Evolutionary conservation across 148 eudicot genomes (phyloP), one percentile per base, ranked within the genome.

Genomic region (Cornus florida): DNA sequence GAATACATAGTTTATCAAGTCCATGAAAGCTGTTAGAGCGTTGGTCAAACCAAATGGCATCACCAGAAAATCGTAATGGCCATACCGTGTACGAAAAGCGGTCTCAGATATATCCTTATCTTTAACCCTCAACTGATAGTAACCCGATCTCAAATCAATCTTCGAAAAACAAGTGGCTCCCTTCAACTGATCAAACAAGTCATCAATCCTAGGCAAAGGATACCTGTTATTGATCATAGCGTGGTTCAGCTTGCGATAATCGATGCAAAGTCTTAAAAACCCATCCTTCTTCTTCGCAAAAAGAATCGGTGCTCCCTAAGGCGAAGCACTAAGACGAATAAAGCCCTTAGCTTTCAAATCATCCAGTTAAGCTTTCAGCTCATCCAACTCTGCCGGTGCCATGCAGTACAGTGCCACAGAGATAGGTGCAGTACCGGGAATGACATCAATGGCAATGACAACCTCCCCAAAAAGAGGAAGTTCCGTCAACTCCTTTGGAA

Each of bases 201-300:
- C 72, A 48, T 76, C 35, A 0, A 76, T 22, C 57, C 35, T 10
- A 19, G 67, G 67, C 28, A 73, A n/a, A 1, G 76, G 67, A 16
- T 73, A 53, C 7, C 23, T 53, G 28, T 53, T 73, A 13, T 73
- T 73, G 6, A 50, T 56, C 8, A 41, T 56, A 0, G 56, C 33
- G 10, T 56, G 56, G 65, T 73, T 76, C 12, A 75, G 23, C n/a
- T 59, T 10, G 0, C 23, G 46, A 9, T 74, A 74, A 4, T 59
- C 67, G 0, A 74, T 31, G 16, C 46, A 74, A 2, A 59, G 3
- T 19, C 67, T 3, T 13, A 67, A 2, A 0, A 19, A 5, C 17
- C 70, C 67, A 16, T 57, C 33, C 46, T 64, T 75, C 70, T 64
- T 62, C 33, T 75, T 64, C 32, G 39, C 70, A 38, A 75, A 64